Percentiles rank a stretch among this genome's conserved stretches.
These are phyloP conservation scores for Chlorophyllum brunneum DNA, from an alignment of 768 basidiomycete species.

Conservation along the genomic window DNA sequence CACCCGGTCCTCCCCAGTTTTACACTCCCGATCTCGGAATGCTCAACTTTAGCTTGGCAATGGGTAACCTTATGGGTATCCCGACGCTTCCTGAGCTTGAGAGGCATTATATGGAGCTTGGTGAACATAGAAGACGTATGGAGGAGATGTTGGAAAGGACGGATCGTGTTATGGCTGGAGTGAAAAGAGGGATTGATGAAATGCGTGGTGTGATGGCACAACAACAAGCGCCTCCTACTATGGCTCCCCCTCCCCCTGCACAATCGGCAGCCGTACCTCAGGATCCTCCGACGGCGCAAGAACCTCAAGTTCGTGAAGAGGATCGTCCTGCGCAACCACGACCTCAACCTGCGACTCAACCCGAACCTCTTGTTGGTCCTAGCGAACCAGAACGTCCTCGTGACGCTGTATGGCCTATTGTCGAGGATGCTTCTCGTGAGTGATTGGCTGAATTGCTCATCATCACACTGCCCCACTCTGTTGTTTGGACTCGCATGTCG, in stretches of 20 bases:
- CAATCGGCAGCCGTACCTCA: slow-evolving; percentile 14
- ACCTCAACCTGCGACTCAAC: slow-evolving; percentile 6
- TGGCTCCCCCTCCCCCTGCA: slow-evolving; percentile 7
- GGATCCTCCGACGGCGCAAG: slow-evolving; percentile 17
- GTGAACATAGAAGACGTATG: slow-evolving; percentile 57
- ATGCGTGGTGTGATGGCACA: slow-evolving; percentile 39
- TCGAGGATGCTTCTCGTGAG: slow-evolving; percentile 24
- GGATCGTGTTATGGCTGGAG: slow-evolving; percentile 64
- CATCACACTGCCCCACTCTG: not conserved
- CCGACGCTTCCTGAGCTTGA: slow-evolving; percentile 60
- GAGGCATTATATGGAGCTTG: slow-evolving; percentile 64
- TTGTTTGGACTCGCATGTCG: not conserved
- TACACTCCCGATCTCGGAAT: slow-evolving; percentile 23
- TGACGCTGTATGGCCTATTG: slow-evolving; percentile 29
- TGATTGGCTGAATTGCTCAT: slow-evolving; percentile 10
- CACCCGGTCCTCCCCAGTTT: slow-evolving; percentile 17
- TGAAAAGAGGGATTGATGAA: slow-evolving; percentile 76
- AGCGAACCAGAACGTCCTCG: slow-evolving; percentile 18
- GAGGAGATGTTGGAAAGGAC: slow-evolving; percentile 77
- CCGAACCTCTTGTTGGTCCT: slow-evolving; percentile 13
- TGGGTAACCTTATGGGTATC: slow-evolving; percentile 31
- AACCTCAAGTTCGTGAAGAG: slow-evolving; percentile 7
- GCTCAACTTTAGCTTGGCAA: slow-evolving; percentile 27
- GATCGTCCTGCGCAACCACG: not conserved
- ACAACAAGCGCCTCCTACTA: slow-evolving; percentile 9